These are phyloP conservation scores for Cercospora sesami DNA, from an alignment of 2,329 filamentous ascomycete genomes.

Conservation along the genomic window DNA sequence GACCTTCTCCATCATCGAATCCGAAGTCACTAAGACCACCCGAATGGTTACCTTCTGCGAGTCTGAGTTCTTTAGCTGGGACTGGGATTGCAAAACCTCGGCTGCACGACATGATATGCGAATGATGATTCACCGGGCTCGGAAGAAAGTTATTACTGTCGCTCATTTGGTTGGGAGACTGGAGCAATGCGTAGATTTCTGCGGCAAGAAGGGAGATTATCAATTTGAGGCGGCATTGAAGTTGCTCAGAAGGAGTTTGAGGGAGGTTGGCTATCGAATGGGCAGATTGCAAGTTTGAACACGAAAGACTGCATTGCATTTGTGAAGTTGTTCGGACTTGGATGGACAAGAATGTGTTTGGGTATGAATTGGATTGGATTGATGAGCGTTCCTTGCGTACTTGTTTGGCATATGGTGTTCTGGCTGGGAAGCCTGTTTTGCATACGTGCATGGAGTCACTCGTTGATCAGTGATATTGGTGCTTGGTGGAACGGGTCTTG, in stretches of 20 bases:
- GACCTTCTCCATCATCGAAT: constrained; percentile 21
- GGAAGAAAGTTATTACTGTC: constrained; percentile 14
- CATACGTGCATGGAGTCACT: not conserved
- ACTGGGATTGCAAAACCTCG: constrained; percentile 26
- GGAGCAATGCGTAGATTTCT: constrained; percentile 23
- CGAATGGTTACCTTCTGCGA: constrained; percentile 23
- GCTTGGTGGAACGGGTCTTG: not conserved
- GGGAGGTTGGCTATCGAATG: constrained; percentile 13
- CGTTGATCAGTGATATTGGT: not conserved
- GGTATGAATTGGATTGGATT: not conserved
- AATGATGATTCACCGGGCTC: constrained; percentile 18
- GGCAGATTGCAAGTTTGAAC: constrained; percentile 9
- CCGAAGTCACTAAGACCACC: constrained; percentile 20
- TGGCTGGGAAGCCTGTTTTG: not conserved
- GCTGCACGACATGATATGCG: constrained; percentile 26
- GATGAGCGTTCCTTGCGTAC: not conserved
- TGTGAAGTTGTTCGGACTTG: not conserved
- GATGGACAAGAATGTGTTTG: not conserved
- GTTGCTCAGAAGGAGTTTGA: constrained; percentile 19
- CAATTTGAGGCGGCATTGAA: constrained; percentile 11
- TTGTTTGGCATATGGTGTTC: not conserved
- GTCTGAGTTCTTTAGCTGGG: constrained; percentile 27
- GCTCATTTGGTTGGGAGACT: constrained; percentile 18
- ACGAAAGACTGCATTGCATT: not conserved
- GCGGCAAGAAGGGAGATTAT: constrained; percentile 11